A percentile compares a stretch with the other conserved stretches of the same genome.
Conservation (phyloP, 768 basidiomycete genomes). For the Lentinula sp. region DNA sequence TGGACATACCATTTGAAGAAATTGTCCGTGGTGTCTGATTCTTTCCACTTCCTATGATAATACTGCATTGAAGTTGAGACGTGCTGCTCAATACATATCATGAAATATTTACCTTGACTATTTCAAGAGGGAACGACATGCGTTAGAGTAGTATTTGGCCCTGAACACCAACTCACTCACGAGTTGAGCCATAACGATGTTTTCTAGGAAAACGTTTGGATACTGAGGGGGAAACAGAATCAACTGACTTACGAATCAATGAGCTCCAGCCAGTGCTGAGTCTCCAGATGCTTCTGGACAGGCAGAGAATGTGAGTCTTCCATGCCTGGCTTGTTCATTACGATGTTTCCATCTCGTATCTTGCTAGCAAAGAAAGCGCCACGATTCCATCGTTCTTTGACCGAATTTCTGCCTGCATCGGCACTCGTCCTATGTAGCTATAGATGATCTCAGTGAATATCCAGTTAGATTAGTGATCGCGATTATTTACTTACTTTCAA, state of each 20-base stretch:
- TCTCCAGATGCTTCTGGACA: constrained; percentile 44
- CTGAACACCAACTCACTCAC: constrained; percentile 24
- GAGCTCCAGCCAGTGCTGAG: constrained; percentile 60
- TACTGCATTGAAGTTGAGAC: constrained; percentile 29
- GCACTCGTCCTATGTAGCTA: constrained; percentile 38
- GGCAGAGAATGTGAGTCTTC: constrained; percentile 14
- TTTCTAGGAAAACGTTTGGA: constrained; percentile 25
- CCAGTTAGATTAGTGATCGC: neutral
- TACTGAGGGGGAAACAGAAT: neutral
- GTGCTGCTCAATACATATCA: neutral
- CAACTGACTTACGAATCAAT: constrained; percentile 41
- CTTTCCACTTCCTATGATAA: constrained; percentile 56
- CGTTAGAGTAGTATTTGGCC: neutral
- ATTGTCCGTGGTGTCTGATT: constrained; percentile 55
- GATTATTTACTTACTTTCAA: constrained; percentile 24
- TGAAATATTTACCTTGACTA: constrained; percentile 34
- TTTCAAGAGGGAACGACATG: neutral
- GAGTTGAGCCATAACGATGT: constrained; percentile 58
- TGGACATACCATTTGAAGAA: constrained; percentile 52
- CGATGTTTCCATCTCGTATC: constrained; percentile 36
- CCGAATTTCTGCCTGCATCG: constrained; percentile 36
- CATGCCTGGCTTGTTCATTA: constrained; percentile 10
- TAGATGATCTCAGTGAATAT: neutral
- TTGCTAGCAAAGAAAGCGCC: constrained; percentile 33
- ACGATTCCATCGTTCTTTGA: constrained; percentile 41